Evolutionary conservation across 2,329 filamentous ascomycete species (phyloP).

Genomic region (Fusarium neocosmosporiellum): DNA sequence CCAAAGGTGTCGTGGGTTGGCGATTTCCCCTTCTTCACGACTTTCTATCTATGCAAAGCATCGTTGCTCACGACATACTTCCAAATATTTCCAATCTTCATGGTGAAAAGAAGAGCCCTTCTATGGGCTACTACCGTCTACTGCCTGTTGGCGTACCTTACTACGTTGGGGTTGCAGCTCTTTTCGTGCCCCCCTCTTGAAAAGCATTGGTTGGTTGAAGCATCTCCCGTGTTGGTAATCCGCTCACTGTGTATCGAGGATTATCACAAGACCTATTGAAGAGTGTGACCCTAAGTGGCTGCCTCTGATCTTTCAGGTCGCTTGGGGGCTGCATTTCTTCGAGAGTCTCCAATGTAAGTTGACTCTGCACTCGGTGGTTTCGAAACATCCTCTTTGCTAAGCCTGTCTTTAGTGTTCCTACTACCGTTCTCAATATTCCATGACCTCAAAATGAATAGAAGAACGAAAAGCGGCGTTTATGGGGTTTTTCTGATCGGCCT

Average conservation of each 20-base stretch:
- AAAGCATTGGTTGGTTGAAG: slow-evolving; percentile 18
- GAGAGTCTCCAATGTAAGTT: slow-evolving; percentile 26
- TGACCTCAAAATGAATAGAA: slow-evolving; percentile 18
- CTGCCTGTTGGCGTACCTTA: slow-evolving; percentile 12
- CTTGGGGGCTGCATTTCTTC: slow-evolving; percentile 28
- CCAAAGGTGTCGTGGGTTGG: slow-evolving; percentile 30
- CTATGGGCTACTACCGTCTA: slow-evolving; percentile 16
- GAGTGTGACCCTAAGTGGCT: slow-evolving; percentile 24
- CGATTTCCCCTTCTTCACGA: slow-evolving; percentile 30
- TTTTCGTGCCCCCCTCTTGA: slow-evolving; percentile 33
- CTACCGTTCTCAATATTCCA: slow-evolving; percentile 24
- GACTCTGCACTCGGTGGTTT: background rate
- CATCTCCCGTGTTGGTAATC: background rate
- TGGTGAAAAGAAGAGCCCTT: slow-evolving; percentile 22
- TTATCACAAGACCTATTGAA: slow-evolving; percentile 14
- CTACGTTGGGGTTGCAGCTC: slow-evolving; percentile 20
- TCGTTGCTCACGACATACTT: slow-evolving; percentile 26
- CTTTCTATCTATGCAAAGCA: slow-evolving; percentile 26
- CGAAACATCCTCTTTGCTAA: background rate
- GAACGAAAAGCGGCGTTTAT: slow-evolving; percentile 16
- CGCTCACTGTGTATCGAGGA: slow-evolving; percentile 4
- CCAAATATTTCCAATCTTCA: slow-evolving; percentile 20
- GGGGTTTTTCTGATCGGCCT: slow-evolving; percentile 26
- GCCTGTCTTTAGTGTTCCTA: slow-evolving; percentile 4
- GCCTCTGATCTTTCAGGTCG: slow-evolving; percentile 20